These are phyloP conservation scores for Pleurotus salmoneostramineus DNA, from an alignment of 768 basidiomycete species.

Conservation along the genomic window DNA sequence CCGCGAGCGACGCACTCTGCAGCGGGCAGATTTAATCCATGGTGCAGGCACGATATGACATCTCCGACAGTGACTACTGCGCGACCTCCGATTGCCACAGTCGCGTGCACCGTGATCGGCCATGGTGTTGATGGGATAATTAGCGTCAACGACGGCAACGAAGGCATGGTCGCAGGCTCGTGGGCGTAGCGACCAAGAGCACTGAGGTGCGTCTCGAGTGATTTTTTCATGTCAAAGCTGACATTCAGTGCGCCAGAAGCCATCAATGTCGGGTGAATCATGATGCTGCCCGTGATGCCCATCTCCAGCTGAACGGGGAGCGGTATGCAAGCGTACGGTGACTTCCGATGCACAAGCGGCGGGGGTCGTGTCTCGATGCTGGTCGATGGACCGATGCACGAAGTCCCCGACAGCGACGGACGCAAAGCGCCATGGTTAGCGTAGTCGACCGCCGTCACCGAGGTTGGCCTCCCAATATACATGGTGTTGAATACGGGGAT, in stretches of 20 bases:
- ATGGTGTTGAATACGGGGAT: no score
- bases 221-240: background rate
- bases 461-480: no score
- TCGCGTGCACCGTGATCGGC: conserved; percentile 1
- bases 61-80: background rate
- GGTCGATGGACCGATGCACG: background rate
- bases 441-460: no score
- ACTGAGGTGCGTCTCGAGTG: background rate
- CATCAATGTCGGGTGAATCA: background rate
- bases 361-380: background rate
- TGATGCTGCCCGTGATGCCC: background rate
- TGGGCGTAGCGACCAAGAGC: background rate
- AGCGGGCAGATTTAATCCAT: background rate
- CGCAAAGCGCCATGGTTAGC: no score
- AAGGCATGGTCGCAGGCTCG: background rate
- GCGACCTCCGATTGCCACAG: background rate
- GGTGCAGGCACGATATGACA: background rate
- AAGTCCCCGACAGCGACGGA: background rate
- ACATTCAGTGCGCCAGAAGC: background rate
- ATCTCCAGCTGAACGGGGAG: background rate
- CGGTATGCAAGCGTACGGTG: background rate
- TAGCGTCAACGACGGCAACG: background rate
- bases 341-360: background rate
- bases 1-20: background rate
- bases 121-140: background rate